A percentile compares a stretch with the other conserved stretches of the same genome.
phyloP scores from a whole-genome alignment of 2,329 filamentous ascomycete genomes.

The Aspergillus floridensis region DNA sequence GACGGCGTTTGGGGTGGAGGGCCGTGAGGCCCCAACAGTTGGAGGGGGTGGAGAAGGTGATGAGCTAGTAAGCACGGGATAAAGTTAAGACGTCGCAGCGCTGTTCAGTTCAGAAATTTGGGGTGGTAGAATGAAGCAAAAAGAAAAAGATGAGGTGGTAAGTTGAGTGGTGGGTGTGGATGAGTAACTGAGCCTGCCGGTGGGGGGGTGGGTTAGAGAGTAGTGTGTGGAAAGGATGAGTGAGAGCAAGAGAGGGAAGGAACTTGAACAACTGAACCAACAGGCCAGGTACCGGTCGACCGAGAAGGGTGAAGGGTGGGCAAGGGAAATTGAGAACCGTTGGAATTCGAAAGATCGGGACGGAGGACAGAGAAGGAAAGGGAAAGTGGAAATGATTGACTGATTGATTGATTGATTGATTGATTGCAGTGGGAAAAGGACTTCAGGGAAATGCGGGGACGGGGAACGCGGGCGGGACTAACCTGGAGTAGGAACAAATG shows the following conservation, averaged over 20 bases:
- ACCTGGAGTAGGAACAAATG: neutral
- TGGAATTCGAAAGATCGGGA: too few species aligned
- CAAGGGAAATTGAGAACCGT: too few species aligned
- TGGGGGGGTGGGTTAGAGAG: too few species aligned
- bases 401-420: neutral
- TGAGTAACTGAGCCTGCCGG: neutral
- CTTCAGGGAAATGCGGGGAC: neutral
- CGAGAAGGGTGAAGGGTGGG: too few species aligned
- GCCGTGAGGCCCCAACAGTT: conserved; percentile 13
- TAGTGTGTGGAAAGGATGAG: neutral
- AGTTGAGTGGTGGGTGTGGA: neutral
- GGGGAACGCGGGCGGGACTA: neutral
- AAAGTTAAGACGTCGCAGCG: neutral
- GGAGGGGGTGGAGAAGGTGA: neutral
- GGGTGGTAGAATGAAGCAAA: neutral
- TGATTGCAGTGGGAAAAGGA: neutral
- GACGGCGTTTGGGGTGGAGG: conserved; percentile 1
- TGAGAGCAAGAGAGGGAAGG: too few species aligned
- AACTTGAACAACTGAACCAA: too few species aligned
- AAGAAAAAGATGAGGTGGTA: neutral
- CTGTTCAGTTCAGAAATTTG: neutral
- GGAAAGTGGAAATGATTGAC: neutral
- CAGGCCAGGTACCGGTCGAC: too few species aligned
- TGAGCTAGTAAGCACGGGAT: neutral
- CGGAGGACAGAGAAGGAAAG: too few species aligned